Evolutionary conservation across 2,329 filamentous ascomycete species (phyloP).

Genomic region (Sphaerulina musiva): DNA sequence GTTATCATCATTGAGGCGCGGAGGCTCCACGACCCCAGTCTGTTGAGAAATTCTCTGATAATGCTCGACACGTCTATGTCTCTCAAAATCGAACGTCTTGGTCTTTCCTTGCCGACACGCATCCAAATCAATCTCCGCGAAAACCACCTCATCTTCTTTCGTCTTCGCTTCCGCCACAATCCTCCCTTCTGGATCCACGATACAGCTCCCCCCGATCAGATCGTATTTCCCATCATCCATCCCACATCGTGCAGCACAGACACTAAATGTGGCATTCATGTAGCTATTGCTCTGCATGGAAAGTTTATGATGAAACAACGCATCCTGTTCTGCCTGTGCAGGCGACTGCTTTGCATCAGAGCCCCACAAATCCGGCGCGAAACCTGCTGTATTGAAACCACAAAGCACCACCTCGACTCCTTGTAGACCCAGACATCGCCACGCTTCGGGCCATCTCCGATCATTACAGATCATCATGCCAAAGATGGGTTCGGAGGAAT

Average conservation of each 20-base stretch:
- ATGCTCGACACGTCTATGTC: conserved; percentile 39
- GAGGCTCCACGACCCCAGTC: conserved; percentile 34
- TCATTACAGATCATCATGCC: conserved; percentile 53
- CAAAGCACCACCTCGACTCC: conserved; percentile 44
- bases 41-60: conserved; percentile 27
- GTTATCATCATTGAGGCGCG: neutral
- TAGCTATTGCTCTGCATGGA: conserved; percentile 48
- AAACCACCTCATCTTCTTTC: conserved; percentile 44
- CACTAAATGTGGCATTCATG: conserved; percentile 46
- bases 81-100: conserved; percentile 40
- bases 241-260: conserved; percentile 46
- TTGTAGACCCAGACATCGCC: conserved; percentile 47
- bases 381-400: conserved; percentile 49
- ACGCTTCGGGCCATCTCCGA: conserved; percentile 48
- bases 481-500: conserved; percentile 41
- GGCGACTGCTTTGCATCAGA: conserved; percentile 36
- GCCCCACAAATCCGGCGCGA: conserved; percentile 42
- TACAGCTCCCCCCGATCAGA: conserved; percentile 44
- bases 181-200: conserved; percentile 43
- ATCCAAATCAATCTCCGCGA: conserved; percentile 45
- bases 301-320: conserved; percentile 47
- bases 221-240: conserved; percentile 44
- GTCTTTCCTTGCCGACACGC: conserved; percentile 41
- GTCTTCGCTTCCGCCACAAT: conserved; percentile 44
- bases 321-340: conserved; percentile 42